phyloP scores from a whole-genome alignment of 2,329 filamentous ascomycete genomes.

The Fonsecaea pugnacius region DNA sequence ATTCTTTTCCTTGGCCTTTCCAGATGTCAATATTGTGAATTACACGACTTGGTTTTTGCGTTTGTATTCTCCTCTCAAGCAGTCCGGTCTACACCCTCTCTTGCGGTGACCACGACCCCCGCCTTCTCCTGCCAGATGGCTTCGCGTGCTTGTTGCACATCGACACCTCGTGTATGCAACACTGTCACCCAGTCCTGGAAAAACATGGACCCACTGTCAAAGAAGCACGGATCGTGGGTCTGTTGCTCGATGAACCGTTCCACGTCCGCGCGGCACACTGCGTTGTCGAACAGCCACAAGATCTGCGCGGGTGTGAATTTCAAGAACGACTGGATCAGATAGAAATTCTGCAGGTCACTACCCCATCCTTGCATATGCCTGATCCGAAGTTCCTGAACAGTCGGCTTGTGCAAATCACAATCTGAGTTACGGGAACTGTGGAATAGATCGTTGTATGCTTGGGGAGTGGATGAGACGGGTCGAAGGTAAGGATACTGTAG shows the following conservation, averaged over 20 bases:
- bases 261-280: conserved; percentile 61
- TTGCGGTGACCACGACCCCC: conserved; percentile 24
- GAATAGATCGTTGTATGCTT: conserved; percentile 28
- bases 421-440: conserved; percentile 25
- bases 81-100: not conserved
- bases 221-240: conserved; percentile 63
- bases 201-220: conserved; percentile 67
- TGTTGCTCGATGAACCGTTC: conserved; percentile 54
- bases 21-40: not conserved
- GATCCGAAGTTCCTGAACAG: conserved; percentile 52
- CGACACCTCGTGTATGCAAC: conserved; percentile 58
- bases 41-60: not conserved
- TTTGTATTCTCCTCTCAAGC: not conserved
- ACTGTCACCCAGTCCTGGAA: conserved; percentile 63
- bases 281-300: conserved; percentile 61
- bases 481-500: conserved; percentile 10
- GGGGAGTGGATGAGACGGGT: not conserved
- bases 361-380: conserved; percentile 62
- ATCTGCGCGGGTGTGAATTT: conserved; percentile 66
- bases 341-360: conserved; percentile 67
- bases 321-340: conserved; percentile 67
- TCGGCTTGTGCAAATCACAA: conserved; percentile 32
- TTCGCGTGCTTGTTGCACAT: conserved; percentile 47
- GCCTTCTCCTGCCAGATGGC: conserved; percentile 29
- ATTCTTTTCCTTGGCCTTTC: not conserved